Evolutionary conservation across 2,329 filamentous ascomycete species (phyloP).

Genomic region (Exserohilum rostratum): DNA sequence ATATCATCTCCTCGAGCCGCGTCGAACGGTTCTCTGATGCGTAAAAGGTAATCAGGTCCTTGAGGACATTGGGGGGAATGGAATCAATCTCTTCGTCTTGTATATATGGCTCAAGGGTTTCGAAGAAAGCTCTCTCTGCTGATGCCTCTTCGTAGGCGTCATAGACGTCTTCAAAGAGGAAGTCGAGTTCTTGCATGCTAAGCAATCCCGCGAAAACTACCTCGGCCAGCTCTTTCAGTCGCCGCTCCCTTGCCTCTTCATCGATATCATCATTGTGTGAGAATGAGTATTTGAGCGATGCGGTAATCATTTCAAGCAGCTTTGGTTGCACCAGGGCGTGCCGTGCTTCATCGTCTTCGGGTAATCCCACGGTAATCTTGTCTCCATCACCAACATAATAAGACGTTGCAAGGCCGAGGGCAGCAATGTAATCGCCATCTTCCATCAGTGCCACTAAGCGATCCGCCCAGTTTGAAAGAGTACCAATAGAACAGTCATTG

Average conservation of each 20-base stretch:
- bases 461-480: constrained; percentile 96
- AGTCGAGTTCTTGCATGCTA: constrained; percentile 77
- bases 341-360: constrained; percentile 77
- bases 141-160: constrained; percentile 84
- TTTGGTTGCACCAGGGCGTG: constrained; percentile 87
- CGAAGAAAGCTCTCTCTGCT: constrained; percentile 77
- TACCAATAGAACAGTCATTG: constrained; percentile 88
- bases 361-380: constrained; percentile 90
- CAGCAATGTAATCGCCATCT: constrained; percentile 90
- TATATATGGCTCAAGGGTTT: constrained; percentile 87
- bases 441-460: constrained; percentile 93
- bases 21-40: constrained; percentile 75
- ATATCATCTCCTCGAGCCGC: constrained; percentile 90
- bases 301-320: constrained; percentile 89
- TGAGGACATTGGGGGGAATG: constrained; percentile 82
- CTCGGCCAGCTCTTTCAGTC: constrained; percentile 78
- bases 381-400: constrained; percentile 93
- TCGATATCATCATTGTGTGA: constrained; percentile 61
- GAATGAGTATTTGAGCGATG: constrained; percentile 89
- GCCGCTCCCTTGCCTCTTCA: constrained; percentile 59
- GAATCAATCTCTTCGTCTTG: constrained; percentile 75
- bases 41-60: constrained; percentile 83
- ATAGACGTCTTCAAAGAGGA: constrained; percentile 89
- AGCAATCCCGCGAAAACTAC: constrained; percentile 85
- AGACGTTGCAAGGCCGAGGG: constrained; percentile 86